Base-by-base conservation (phyloP, 2,329 filamentous ascomycete species). In the Penicillium verrucosum region DNA sequence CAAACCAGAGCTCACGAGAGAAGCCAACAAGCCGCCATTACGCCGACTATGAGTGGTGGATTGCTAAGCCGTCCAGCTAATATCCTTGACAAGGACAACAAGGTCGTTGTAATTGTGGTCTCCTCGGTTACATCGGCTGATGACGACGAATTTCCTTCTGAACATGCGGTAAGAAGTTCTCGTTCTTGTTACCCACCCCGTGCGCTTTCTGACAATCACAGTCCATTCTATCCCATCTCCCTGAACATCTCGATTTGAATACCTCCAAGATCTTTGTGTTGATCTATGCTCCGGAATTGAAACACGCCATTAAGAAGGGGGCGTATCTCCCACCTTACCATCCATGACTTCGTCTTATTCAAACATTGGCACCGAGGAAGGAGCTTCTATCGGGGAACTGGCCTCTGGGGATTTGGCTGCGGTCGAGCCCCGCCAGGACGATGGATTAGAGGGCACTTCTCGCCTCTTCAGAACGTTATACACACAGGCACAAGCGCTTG, bases 151-250 rank as follows among this genome's bases (percentile, higher is more conserved):
- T 83, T 86, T 9, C 83, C 68, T 75, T 79, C 89, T 60, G 89
- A 95, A 71, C 89, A 95, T 75, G 90, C 90, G 52, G 92, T 96
- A 84, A 75, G 89, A 79, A 60, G 10, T 10, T 34, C 43, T 25
- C 36, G 29, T 50, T 12, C 9, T 25, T 42, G 21, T 10, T 8
- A 38, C 50, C 38, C 3, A 36, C 7, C 29, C 2, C 18, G 38
- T 55, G 7, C 32, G 45, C 47, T 48, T 60, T 53, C 61, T 63
- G 42, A 64, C 46, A 37, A 51, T 12, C 23, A 6, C 58, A 92
- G 89, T 91, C 89, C 29, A 89, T 97, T 64, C 82, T 97, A 55
- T 95, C 92, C 42, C 89, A 96, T 72, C 89, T 97, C 48, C 90
- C 92, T 37, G 84, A 87, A 60, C 84, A 89, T 58, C 86, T 88